Evolutionary conservation across 495 filamentous ascomycete species (phyloP).

Genomic region (Apiosordaria backusii): DNA sequence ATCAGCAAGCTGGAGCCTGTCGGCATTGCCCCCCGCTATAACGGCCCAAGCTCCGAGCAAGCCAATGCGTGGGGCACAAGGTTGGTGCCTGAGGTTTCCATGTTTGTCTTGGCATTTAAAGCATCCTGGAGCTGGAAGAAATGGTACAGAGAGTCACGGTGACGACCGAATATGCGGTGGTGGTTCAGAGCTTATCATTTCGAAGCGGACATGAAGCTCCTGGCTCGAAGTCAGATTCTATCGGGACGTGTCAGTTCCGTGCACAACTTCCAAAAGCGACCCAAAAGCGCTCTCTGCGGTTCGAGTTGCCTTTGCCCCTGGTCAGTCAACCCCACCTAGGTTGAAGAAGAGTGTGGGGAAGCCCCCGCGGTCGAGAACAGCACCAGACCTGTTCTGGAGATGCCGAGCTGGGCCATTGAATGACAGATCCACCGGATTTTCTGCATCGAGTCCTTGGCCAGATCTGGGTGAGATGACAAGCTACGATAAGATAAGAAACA

Average conservation of each 20-base stretch:
- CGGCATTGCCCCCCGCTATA: neutral
- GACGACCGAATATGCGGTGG: neutral
- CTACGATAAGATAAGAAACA: conserved; percentile 16
- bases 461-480: neutral
- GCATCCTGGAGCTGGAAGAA: no score
- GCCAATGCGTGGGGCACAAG: neutral
- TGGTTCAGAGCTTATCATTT: neutral
- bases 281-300: neutral
- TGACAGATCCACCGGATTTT: conserved; percentile 1
- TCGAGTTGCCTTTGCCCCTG: neutral
- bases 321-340: neutral
- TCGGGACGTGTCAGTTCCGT: neutral
- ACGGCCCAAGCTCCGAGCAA: conserved; percentile 3
- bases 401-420: neutral
- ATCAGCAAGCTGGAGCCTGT: conserved; percentile 2
- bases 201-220: neutral
- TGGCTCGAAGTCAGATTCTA: neutral
- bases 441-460: conserved; percentile 5
- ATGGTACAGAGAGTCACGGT: no score
- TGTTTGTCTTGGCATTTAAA: no score
- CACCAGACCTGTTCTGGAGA: neutral
- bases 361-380: neutral
- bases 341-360: neutral
- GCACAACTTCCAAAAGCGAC: neutral
- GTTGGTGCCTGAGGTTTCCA: neutral